Percentiles rank a stretch among this genome's conserved stretches.
These are phyloP conservation scores for Pseudoscleropodium purum DNA, from an alignment of 225 moss, liverwort and hornwort species.

Conservation along the genomic window DNA sequence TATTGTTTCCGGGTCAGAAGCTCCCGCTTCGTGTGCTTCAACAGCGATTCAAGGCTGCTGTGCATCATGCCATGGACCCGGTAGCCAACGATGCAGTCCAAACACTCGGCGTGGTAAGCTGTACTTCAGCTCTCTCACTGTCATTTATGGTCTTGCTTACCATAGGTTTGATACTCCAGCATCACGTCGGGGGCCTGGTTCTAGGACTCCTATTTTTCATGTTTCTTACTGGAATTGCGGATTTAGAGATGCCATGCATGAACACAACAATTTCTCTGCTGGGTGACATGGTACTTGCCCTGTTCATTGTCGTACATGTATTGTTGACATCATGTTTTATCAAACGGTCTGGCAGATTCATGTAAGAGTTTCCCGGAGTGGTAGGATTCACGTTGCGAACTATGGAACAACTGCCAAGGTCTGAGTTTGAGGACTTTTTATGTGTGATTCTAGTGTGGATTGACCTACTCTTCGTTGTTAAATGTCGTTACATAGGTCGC, in stretches of 20 bases:
- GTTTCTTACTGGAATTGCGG: neutral
- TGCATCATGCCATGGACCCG: slow-evolving; percentile 69
- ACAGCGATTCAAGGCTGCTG: slow-evolving; percentile 83
- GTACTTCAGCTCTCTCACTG: neutral
- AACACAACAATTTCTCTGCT: neutral
- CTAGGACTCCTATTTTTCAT: neutral
- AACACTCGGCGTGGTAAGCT: slow-evolving; percentile 78
- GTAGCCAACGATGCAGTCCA: slow-evolving; percentile 62
- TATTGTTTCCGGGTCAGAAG: slow-evolving; percentile 84
- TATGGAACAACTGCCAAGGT: slow-evolving; percentile 97
- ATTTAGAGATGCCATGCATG: neutral
- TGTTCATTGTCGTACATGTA: neutral
- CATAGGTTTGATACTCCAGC: neutral
- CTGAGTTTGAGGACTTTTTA: neutral
- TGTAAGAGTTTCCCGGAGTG: slow-evolving; percentile 49
- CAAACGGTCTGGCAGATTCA: slow-evolving; percentile 60
- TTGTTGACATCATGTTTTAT: neutral
- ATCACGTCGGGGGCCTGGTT: neutral
- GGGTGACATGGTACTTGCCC: neutral
- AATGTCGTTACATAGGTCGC: neutral
- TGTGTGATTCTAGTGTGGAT: neutral
- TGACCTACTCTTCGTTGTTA: neutral
- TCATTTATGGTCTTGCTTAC: neutral
- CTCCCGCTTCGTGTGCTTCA: slow-evolving; percentile 89
- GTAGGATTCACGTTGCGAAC: slow-evolving; percentile 55